Base-by-base conservation (phyloP, 1,284 basidiomycete species). In the Jaminaea rosea region DNA sequence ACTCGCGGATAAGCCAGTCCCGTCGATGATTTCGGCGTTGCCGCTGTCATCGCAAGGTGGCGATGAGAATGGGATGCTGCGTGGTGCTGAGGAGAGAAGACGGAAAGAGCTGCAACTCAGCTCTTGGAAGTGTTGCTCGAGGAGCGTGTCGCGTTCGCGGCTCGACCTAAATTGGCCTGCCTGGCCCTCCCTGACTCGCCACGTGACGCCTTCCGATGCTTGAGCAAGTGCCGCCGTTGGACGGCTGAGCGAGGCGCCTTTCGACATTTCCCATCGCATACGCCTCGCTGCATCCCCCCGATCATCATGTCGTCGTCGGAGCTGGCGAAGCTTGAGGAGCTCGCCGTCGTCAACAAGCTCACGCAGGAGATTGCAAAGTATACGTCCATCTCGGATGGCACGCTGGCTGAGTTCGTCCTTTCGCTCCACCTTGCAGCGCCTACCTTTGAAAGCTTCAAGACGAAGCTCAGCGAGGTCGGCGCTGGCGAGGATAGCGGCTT, bases 341-440 rank as follows among this genome's bases (percentile, higher is more conserved):
- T 69, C 37, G 64, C 69, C 9, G 59, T 69, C 31, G 63, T 61
- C 9, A 56, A 59, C 47, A 69, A 72, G 58, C 61, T 72, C 52
- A 55, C 65, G 4, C 60, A 60, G 17, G 69, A 72, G 41, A 51
- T 73, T 8, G 50, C 81, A 81, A 64, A 85, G 81, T 44, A 77
- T 86, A 49, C 87, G 45, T 69, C 67, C 46, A 65, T 74, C 51
- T 62, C 85, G 73, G 91, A 96, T 79, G 92, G 91, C 72, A 86
- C 86, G 10, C 80, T 93, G 29, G 90, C 93, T 24, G 92, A 98
- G 78, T 99, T 94, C 77, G 83, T 97, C 59, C 92, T 99, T 60
- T 79, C 82, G 69, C 81, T 97, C 49, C 93, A 98, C 76, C 86
- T 88, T 61, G 78, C 88, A 64, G 86, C 86, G 68, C 86, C 81